Evolutionary conservation across 2,329 filamentous ascomycete species (phyloP).

Genomic region (Colletotrichum higginsianum): DNA sequence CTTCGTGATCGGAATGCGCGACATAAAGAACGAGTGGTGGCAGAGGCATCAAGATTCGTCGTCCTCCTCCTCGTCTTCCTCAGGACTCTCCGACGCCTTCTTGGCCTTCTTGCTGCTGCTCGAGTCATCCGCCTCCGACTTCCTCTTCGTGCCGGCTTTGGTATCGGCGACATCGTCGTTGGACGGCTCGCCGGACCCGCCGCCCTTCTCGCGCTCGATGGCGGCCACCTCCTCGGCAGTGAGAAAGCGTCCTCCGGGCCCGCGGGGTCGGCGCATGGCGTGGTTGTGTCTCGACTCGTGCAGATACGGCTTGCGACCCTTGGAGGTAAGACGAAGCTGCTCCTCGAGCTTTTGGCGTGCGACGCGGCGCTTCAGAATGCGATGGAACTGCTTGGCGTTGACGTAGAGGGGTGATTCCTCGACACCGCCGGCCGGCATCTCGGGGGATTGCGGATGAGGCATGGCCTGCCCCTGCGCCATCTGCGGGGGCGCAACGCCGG

Average conservation of each 20-base stretch:
- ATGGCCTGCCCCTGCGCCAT: conserved; percentile 76
- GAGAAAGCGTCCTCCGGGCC: conserved; percentile 94
- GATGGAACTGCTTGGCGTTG: conserved; percentile 98
- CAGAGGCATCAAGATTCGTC: conserved; percentile 50
- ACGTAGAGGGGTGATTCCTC: conserved; percentile 98
- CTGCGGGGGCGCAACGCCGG: conserved; percentile 69
- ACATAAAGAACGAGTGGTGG: conserved; percentile 48
- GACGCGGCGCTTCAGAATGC: conserved; percentile 93
- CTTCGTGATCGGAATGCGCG: conserved; percentile 51
- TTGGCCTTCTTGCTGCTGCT: conserved; percentile 71
- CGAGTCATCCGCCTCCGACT: conserved; percentile 66
- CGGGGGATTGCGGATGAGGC: conserved; percentile 81
- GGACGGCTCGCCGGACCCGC: conserved; percentile 47
- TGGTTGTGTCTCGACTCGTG: conserved; percentile 99
- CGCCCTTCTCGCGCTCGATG: conserved; percentile 79
- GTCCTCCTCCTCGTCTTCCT: conserved; percentile 60
- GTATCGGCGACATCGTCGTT: conserved; percentile 40
- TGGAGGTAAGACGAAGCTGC: conserved; percentile 90
- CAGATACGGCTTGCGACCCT: conserved; percentile 95
- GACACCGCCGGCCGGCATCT: conserved; percentile 78
- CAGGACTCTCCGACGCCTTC: conserved; percentile 60
- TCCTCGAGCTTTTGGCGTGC: conserved; percentile 95
- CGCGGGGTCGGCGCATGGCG: conserved; percentile 94
- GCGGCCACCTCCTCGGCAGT: conserved; percentile 96
- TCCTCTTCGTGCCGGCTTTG: conserved; percentile 70